A percentile compares a stretch with the other conserved stretches of the same genome.
Evolutionary conservation across 1,139 yeast species (phyloP).

Genomic region (Scheffersomyces cryptocercus): DNA sequence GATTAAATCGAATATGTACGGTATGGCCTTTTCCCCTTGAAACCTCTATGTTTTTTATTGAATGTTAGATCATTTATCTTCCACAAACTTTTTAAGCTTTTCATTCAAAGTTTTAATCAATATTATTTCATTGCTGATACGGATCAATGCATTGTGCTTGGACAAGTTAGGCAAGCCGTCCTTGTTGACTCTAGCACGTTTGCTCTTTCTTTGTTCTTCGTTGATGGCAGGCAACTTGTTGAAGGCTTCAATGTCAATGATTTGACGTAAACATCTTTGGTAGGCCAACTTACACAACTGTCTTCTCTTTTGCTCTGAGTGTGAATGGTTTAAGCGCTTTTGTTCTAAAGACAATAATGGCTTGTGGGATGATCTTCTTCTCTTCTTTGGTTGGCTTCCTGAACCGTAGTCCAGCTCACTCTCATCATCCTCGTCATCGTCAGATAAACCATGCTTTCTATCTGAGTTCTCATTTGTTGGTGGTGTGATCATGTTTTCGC

Average conservation of each 20-base stretch:
- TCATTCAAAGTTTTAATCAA: conserved; percentile 39
- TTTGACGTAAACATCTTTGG: conserved; percentile 47
- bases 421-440: conserved; percentile 13
- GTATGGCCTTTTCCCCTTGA: too few species aligned
- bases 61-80: conserved; percentile 1
- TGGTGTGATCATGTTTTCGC: conserved; percentile 27
- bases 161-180: conserved; percentile 51
- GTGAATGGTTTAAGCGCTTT: conserved; percentile 69
- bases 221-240: conserved; percentile 22
- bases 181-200: conserved; percentile 43
- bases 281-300: conserved; percentile 67
- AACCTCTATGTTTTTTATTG: too few species aligned
- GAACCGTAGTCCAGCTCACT: conserved; percentile 8
- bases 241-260: conserved; percentile 45
- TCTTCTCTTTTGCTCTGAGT: conserved; percentile 76
- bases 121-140: conserved; percentile 42
- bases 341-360: conserved; percentile 64
- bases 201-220: conserved; percentile 35
- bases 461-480: conserved; percentile 48
- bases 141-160: conserved; percentile 47
- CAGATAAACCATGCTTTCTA: conserved; percentile 8
- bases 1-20: too few species aligned
- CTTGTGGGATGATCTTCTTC: conserved; percentile 38
- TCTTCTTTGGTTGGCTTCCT: conserved; percentile 18
- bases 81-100: conserved; percentile 23